Conservation (phyloP, 441 rosid genomes). For the Pelargonium cotyledonis region DNA sequence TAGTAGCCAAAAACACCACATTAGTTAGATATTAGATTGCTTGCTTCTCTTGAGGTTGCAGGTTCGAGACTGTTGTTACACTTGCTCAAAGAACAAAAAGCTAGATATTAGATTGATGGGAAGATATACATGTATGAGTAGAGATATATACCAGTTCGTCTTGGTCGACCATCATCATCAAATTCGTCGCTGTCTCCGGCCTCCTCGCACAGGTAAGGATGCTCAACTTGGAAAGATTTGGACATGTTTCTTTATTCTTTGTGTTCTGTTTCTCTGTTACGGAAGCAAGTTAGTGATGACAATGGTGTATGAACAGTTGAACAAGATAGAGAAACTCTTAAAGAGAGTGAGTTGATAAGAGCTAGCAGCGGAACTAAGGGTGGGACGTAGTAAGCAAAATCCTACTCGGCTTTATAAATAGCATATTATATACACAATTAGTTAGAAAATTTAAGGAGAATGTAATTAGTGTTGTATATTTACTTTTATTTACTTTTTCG, state of each 20-base stretch:
- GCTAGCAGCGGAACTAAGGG: too few species aligned
- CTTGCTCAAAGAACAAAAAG: too few species aligned
- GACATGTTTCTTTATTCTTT: neutral
- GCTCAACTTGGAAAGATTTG: constrained; percentile 1
- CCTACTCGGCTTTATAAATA: too few species aligned
- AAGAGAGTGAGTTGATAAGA: too few species aligned
- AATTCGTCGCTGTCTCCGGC: constrained; percentile 26
- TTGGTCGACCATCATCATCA: constrained; percentile 60
- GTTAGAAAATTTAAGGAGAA: too few species aligned
- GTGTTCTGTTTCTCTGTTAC: neutral
- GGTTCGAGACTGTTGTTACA: too few species aligned
- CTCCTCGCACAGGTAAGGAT: constrained; percentile 5
- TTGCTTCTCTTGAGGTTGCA: too few species aligned
- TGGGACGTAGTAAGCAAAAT: too few species aligned
- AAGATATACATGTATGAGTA: neutral
- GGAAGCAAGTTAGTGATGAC: neutral
- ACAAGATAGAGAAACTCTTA: neutral
- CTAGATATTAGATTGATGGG: neutral
- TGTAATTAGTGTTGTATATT: too few species aligned
- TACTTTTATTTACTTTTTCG: too few species aligned
- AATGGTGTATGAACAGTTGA: neutral
- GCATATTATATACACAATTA: too few species aligned
- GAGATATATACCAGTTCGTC: constrained; percentile 38
- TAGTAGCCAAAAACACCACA: neutral
- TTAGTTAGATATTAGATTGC: neutral